These are phyloP conservation scores for Adansonia grandidieri DNA, from an alignment of 441 rosid species.

Conservation along the genomic window DNA sequence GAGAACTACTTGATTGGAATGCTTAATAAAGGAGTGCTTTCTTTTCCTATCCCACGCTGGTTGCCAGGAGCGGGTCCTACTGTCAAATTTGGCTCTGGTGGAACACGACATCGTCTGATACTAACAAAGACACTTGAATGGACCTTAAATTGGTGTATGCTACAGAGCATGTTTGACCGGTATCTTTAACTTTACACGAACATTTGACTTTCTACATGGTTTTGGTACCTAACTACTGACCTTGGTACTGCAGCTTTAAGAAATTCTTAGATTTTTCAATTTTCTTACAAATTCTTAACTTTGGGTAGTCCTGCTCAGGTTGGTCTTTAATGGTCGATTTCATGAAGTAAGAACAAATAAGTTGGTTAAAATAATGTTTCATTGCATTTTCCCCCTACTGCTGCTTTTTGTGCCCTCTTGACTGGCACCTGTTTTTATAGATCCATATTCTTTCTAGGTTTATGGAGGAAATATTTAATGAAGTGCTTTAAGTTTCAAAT, in stretches of 20 bases:
- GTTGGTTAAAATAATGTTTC: neutral
- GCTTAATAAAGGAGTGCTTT: slow-evolving; percentile 94
- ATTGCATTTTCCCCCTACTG: neutral
- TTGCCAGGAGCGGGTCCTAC: slow-evolving; percentile 96
- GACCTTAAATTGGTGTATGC: slow-evolving; percentile 98
- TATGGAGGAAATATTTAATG: neutral
- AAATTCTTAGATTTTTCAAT: neutral
- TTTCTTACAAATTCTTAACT: neutral
- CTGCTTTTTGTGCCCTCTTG: neutral
- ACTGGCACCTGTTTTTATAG: neutral
- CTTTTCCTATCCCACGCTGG: slow-evolving; percentile 85
- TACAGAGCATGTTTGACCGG: slow-evolving; percentile 99
- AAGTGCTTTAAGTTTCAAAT: neutral
- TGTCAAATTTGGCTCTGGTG: slow-evolving; percentile 61
- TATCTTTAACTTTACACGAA: slow-evolving; percentile 35
- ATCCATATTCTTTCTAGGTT: neutral
- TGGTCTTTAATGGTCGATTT: neutral
- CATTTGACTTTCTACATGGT: neutral
- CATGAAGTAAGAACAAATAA: neutral
- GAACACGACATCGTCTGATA: slow-evolving; percentile 56
- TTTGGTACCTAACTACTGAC: neutral
- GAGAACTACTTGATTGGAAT: slow-evolving; percentile 98
- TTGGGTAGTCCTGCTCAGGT: neutral
- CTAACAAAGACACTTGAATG: slow-evolving; percentile 95
- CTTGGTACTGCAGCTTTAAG: neutral